Evolutionary conservation across 1,284 basidiomycete genomes (phyloP).

Genomic region (Malassezia equina): DNA sequence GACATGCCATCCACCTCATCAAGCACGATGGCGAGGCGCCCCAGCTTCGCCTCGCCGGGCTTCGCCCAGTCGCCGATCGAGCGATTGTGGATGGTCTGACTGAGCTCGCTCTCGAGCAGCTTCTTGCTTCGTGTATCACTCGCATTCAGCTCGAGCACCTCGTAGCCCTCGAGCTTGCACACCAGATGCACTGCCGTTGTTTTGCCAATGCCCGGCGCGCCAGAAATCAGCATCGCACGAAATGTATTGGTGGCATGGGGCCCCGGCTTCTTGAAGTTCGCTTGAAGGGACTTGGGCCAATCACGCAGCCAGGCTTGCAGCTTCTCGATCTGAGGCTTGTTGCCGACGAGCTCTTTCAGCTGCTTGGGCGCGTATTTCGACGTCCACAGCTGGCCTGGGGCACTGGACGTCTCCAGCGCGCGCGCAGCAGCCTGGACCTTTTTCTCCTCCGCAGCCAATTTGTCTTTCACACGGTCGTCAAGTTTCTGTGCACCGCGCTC

Average conservation of each 20-base stretch:
- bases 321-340: slow-evolving; percentile 76
- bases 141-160: slow-evolving; percentile 87
- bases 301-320: slow-evolving; percentile 73
- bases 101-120: slow-evolving; percentile 65
- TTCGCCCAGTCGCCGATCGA: slow-evolving; percentile 79
- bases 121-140: slow-evolving; percentile 94
- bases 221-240: slow-evolving; percentile 78
- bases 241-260: slow-evolving; percentile 77
- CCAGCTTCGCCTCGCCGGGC: slow-evolving; percentile 27
- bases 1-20: slow-evolving; percentile 99
- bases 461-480: slow-evolving; percentile 72
- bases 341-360: slow-evolving; percentile 86
- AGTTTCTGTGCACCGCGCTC: slow-evolving; percentile 47
- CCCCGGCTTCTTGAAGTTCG: slow-evolving; percentile 76
- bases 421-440: slow-evolving; percentile 49
- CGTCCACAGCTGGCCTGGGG: slow-evolving; percentile 65
- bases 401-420: slow-evolving; percentile 23
- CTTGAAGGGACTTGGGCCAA: slow-evolving; percentile 54
- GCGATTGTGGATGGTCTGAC: slow-evolving; percentile 52
- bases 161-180: slow-evolving; percentile 76
- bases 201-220: slow-evolving; percentile 93
- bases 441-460: slow-evolving; percentile 66
- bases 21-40: slow-evolving; percentile 85
- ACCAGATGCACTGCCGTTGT: slow-evolving; percentile 90
- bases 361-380: slow-evolving; percentile 81